A percentile compares a stretch with the other conserved stretches of the same genome.
Conservation (phyloP, 1,284 basidiomycete species). For the Neonothopanus nambi region DNA sequence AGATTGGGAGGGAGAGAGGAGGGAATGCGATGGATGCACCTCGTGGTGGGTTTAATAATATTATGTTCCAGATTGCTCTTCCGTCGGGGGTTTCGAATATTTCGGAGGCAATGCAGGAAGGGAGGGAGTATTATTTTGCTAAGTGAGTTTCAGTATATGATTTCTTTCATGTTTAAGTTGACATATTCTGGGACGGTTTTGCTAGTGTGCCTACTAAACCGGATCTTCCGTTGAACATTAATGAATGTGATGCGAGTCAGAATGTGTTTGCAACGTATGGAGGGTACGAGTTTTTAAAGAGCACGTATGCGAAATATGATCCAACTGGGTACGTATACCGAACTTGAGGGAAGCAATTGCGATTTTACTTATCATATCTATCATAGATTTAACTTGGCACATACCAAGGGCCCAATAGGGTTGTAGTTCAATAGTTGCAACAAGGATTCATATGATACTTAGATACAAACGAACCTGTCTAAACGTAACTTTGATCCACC, state of each 20-base stretch:
- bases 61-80: slow-evolving; percentile 5
- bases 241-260: slow-evolving; percentile 38
- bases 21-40: slow-evolving; percentile 17
- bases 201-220: slow-evolving; percentile 31
- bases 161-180: neutral
- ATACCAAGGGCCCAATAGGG: slow-evolving; percentile 15
- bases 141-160: neutral
- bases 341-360: neutral
- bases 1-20: slow-evolving; percentile 12
- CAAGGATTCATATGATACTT: too few relatives aligned
- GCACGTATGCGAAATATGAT: slow-evolving; percentile 40
- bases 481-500: slow-evolving; percentile 28
- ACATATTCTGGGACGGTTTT: slow-evolving; percentile 1
- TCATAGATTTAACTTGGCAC: slow-evolving; percentile 18
- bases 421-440: too few relatives aligned
- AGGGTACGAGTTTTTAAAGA: slow-evolving; percentile 31
- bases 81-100: neutral
- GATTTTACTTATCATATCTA: neutral
- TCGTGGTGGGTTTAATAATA: slow-evolving; percentile 15
- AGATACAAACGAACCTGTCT: neutral
- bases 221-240: slow-evolving; percentile 38
- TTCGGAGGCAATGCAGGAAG: neutral
- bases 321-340: slow-evolving; percentile 31
- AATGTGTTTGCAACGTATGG: slow-evolving; percentile 39
- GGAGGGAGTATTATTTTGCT: neutral